Percentiles rank a stretch among this genome's conserved stretches.
Evolutionary conservation across 78 protist species (phyloP).

Genomic region (slime mould (Dictyostelium discoideum)): DNA sequence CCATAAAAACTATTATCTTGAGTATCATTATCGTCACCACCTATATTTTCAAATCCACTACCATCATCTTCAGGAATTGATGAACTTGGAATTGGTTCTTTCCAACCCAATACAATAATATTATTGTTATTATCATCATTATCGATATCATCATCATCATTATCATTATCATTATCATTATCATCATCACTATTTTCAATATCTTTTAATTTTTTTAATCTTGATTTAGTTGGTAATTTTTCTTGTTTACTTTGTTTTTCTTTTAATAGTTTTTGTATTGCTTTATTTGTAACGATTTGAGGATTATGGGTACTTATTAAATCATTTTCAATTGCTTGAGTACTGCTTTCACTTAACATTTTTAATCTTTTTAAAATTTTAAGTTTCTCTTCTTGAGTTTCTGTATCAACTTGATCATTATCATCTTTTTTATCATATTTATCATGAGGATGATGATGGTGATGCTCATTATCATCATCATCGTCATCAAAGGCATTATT

Average conservation of each 20-base stretch:
- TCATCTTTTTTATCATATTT: neutral
- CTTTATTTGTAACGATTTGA: neutral
- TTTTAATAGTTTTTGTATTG: neutral
- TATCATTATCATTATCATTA: neutral
- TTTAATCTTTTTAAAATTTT: neutral
- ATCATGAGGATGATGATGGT: too few species aligned
- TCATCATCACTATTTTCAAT: neutral
- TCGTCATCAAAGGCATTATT: too few species aligned
- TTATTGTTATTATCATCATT: too few species aligned
- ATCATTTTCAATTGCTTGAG: neutral
- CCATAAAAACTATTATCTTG: too few species aligned
- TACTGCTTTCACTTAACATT: neutral
- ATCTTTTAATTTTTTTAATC: neutral
- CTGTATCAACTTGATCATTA: neutral
- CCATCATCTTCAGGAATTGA: too few species aligned
- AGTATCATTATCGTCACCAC: too few species aligned
- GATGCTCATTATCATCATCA: neutral
- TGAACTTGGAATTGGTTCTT: too few species aligned
- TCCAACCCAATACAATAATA: too few species aligned
- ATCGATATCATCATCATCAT: too few species aligned
- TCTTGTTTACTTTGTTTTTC: neutral
- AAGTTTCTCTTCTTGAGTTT: neutral
- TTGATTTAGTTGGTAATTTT: neutral
- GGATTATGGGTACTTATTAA: neutral
- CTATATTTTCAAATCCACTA: too few species aligned